These are phyloP conservation scores for Vigna angularis DNA, from an alignment of 306 rosid genomes.

Conservation along the genomic window DNA sequence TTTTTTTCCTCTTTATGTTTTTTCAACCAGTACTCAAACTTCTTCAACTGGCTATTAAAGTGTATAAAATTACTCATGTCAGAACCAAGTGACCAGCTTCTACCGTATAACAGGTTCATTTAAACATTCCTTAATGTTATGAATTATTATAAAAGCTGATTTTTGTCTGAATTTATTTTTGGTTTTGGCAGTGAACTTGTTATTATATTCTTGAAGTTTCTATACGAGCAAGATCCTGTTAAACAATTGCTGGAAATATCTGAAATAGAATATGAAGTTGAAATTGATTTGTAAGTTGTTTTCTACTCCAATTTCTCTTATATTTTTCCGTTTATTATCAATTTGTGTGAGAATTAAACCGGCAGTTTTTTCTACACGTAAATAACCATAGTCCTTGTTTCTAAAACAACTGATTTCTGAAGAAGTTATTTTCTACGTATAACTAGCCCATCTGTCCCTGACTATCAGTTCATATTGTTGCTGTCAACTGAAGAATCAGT, in stretches of 20 bases:
- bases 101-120: constrained; percentile 78
- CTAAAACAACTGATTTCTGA: too few species aligned
- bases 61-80: constrained; percentile 88
- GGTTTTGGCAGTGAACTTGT: constrained; percentile 88
- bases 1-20: constrained; percentile 32
- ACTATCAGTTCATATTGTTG: too few species aligned
- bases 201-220: constrained; percentile 84
- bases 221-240: constrained; percentile 93
- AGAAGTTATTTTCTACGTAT: too few species aligned
- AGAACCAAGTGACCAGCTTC: constrained; percentile 97
- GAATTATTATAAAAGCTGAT: constrained; percentile 17
- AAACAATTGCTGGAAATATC: constrained; percentile 83
- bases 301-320: too few species aligned
- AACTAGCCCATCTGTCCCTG: too few species aligned
- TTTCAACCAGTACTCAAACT: constrained; percentile 80
- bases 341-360: neutral
- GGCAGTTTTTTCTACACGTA: neutral
- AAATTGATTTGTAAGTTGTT: constrained; percentile 76
- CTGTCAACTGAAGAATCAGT: too few species aligned
- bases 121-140: constrained; percentile 40
- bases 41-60: constrained; percentile 97
- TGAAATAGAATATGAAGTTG: constrained; percentile 65
- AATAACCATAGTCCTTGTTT: neutral
- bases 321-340: too few species aligned
- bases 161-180: constrained; percentile 42